Percentiles rank a stretch among this genome's conserved stretches.
Evolutionary conservation across 139 green algal species (phyloP).

Genomic region (Protoeuglena noctilucae): DNA sequence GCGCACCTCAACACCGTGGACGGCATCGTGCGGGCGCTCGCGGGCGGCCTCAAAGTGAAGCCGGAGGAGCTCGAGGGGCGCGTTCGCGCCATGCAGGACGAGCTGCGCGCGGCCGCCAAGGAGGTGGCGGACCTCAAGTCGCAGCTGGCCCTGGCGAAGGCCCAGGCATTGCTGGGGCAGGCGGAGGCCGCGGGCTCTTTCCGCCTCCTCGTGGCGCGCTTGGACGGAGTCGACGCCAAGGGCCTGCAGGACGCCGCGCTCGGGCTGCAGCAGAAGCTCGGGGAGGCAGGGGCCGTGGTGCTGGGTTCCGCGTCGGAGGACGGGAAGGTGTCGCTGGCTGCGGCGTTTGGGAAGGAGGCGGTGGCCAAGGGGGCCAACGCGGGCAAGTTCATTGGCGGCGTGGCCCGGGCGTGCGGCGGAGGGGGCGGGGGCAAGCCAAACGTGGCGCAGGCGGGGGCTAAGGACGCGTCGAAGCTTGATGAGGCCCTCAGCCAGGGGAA

Average conservation of each 20-base stretch:
- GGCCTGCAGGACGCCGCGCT: conserved; percentile 24
- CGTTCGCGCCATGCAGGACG: conserved; percentile 29
- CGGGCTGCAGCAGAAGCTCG: conserved; percentile 17
- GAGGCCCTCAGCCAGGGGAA: conserved; percentile 19
- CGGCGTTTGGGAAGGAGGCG: conserved; percentile 27
- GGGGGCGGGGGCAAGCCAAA: conserved; percentile 72
- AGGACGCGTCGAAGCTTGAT: conserved; percentile 32
- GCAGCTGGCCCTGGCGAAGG: conserved; percentile 56
- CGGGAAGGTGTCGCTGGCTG: conserved; percentile 54
- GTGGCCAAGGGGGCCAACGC: conserved; percentile 19
- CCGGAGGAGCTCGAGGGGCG: conserved; percentile 33
- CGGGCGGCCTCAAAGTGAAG: conserved; percentile 23
- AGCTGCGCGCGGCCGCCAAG: conserved; percentile 39
- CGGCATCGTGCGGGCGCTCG: conserved; percentile 34
- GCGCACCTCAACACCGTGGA: conserved; percentile 55
- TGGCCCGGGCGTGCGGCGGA: conserved; percentile 78
- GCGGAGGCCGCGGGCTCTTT: conserved; percentile 21
- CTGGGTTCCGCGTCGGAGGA: conserved; percentile 26
- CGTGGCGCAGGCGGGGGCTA: conserved; percentile 74
- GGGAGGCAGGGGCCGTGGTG: conserved; percentile 53
- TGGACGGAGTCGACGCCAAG: conserved; percentile 60
- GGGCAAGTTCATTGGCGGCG: conserved; percentile 61
- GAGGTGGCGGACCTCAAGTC: conserved; percentile 38
- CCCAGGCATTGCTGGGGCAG: conserved; percentile 20
- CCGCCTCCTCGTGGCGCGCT: conserved; percentile 43